Evolutionary conservation across 345 rosid species (phyloP).

Genomic region (Gossypium longicalyx): DNA sequence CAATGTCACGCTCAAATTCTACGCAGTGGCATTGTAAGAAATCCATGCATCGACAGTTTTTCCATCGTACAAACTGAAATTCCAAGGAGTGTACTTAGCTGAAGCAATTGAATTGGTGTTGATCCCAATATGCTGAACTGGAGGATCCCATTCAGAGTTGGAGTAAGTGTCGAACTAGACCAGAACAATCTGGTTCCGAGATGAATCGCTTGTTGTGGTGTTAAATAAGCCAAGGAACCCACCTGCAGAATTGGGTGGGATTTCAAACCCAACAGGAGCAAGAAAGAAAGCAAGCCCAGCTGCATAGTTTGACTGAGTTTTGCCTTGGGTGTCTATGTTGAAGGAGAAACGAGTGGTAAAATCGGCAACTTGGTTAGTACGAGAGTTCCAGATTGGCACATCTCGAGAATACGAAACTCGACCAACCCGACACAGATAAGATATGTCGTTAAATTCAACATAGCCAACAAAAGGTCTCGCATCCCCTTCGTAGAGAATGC

Average conservation of each 20-base stretch:
- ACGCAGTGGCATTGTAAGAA: conserved; percentile 27
- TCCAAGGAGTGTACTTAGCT: conserved; percentile 29
- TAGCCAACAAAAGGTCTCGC: conserved; percentile 25
- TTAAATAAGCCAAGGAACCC: conserved; percentile 25
- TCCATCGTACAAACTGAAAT: conserved; percentile 31
- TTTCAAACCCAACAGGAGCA: conserved; percentile 16
- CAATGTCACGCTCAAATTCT: conserved; percentile 33
- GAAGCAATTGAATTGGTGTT: conserved; percentile 33
- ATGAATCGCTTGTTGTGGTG: conserved; percentile 14
- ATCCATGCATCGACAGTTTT: conserved; percentile 30
- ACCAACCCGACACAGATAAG: conserved; percentile 27
- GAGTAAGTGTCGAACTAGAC: conserved; percentile 23
- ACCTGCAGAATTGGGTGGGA: conserved; percentile 22
- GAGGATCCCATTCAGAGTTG: conserved; percentile 11
- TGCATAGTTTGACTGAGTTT: background rate
- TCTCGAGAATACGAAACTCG: conserved; percentile 25
- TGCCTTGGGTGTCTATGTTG: conserved; percentile 18
- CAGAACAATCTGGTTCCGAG: conserved; percentile 16
- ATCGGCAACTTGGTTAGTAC: conserved; percentile 19
- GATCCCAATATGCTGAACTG: conserved; percentile 31
- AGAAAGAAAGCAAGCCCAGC: conserved; percentile 38
- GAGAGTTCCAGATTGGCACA: conserved; percentile 27
- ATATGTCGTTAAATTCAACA: conserved; percentile 24
- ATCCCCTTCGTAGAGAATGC: conserved; percentile 32
- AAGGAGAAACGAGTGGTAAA: conserved; percentile 20